Conservation (phyloP, 441 rosid species). For the Rhodomyrtus psidioides region DNA sequence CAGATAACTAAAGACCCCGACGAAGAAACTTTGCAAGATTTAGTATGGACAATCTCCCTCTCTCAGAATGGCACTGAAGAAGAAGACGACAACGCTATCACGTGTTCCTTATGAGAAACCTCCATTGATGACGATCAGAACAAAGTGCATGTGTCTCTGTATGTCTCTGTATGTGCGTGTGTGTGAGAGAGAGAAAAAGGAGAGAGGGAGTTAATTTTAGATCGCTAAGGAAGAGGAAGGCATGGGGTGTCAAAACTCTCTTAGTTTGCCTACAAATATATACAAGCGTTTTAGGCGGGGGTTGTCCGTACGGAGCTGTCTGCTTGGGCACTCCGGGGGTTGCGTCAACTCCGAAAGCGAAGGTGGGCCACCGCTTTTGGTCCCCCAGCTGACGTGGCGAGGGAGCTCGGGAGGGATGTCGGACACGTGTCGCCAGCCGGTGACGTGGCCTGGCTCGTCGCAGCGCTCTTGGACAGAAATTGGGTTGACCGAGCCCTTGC, state of each 20-base stretch:
- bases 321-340: neutral
- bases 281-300: neutral
- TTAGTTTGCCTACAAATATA: neutral
- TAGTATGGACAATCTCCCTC: neutral
- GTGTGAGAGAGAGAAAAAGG: neutral
- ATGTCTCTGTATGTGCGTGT: neutral
- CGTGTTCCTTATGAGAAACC: neutral
- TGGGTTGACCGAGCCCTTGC: neutral
- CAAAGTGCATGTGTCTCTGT: neutral
- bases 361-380: conserved; percentile 7
- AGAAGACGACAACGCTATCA: neutral
- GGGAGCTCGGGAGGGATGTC: neutral
- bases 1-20: neutral
- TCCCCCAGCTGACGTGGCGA: neutral
- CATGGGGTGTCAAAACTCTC: conserved; percentile 25
- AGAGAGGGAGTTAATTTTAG: neutral
- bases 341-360: conserved; percentile 22
- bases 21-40: neutral
- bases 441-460: conserved; percentile 2
- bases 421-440: neutral
- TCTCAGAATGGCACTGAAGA: neutral
- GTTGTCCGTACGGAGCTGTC: conserved; percentile 18
- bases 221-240: conserved; percentile 22
- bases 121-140: neutral
- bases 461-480: neutral